Evolutionary conservation across 305 asterid genomes (phyloP), one percentile per base, ranked within the genome.

Genomic region (Fraxinus xanthoxyloides): DNA sequence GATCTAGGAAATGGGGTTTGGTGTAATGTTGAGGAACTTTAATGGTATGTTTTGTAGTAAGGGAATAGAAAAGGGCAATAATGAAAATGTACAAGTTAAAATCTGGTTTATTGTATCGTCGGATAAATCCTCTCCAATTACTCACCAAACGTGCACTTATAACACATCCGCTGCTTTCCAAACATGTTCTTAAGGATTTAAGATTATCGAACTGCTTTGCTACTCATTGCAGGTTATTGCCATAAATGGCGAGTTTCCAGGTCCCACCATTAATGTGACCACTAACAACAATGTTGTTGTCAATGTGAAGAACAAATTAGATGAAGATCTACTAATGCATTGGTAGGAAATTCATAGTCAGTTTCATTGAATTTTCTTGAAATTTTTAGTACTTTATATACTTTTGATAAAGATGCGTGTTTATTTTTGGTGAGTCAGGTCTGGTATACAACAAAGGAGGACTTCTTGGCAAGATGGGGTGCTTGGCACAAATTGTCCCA

Each of bases 401-500:
- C 76, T 77, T 43, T 77, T 80, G 72, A 36, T 84, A 7, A 82
- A 80, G 79, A 32, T 82, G 84, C 70, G 35, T 78, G 77, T 4
- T 80, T 81, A 54, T 17, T 31, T 26, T 77, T 86, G 12, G 82
- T 67, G 86, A 74, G 12, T 79, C 82, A 96, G 99, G 99, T 89
- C 98, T 82, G 99, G 98, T 40, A 86, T 96, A 79, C 98, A 94
- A 79, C 94, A 90, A 91, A 89, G 98, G 88, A 90, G 91, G 87
- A 85, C 74, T 86, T 91, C 99, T 28, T 96, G 98, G 98, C 93
- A 96, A 79, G 99, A 96, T 82, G 99, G 99, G n/a, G 75, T 96
- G 8, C 94, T 87, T 35, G 99, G 99, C 34, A 96, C 99, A 0
- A 96, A 93, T 80, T 96, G 99, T 84, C 99, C 99, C 23, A 96